Evolutionary conservation across 805 yeast species (phyloP).

Genomic region (Candida alai): DNA sequence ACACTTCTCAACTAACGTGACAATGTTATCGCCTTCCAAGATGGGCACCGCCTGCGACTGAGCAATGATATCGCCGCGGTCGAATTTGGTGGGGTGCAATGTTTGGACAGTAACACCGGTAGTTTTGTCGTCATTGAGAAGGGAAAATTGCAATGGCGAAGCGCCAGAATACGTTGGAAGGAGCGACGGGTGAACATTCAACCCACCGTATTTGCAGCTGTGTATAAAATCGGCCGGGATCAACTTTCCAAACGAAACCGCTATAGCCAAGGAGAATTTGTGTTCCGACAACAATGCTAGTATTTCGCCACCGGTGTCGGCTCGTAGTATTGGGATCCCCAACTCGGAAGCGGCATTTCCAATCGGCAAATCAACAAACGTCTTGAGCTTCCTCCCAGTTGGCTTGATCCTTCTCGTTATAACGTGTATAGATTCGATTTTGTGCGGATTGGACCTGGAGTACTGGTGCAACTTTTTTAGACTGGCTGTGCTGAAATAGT

Average conservation of each 20-base stretch:
- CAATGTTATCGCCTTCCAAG: slow-evolving; percentile 39
- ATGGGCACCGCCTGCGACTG: slow-evolving; percentile 50
- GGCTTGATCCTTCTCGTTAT: slow-evolving; percentile 62
- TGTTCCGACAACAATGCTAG: slow-evolving; percentile 15
- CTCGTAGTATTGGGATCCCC: slow-evolving; percentile 41
- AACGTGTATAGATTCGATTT: slow-evolving; percentile 46
- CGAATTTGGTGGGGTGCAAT: slow-evolving; percentile 82
- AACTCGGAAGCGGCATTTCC: slow-evolving; percentile 34
- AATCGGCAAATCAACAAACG: slow-evolving; percentile 51
- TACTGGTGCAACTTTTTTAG: slow-evolving; percentile 36
- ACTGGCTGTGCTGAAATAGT: slow-evolving; percentile 59
- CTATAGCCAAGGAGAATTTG: slow-evolving; percentile 65
- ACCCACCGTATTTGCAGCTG: slow-evolving; percentile 55
- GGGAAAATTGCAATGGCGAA: slow-evolving; percentile 80
- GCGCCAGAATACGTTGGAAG: slow-evolving; percentile 84
- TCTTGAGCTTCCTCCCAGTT: slow-evolving; percentile 54
- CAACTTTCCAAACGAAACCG: slow-evolving; percentile 84
- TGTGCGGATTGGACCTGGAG: slow-evolving; percentile 14
- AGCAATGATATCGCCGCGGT: slow-evolving; percentile 64
- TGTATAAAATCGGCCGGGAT: slow-evolving; percentile 63
- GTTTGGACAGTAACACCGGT: slow-evolving; percentile 93
- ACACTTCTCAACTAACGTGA: slow-evolving; percentile 45
- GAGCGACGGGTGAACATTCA: slow-evolving; percentile 91
- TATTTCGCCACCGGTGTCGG: slow-evolving; percentile 47
- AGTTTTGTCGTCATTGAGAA: slow-evolving; percentile 53